Conservation (phyloP, 768 basidiomycete genomes). For the Clitopilus passeckerianus region DNA sequence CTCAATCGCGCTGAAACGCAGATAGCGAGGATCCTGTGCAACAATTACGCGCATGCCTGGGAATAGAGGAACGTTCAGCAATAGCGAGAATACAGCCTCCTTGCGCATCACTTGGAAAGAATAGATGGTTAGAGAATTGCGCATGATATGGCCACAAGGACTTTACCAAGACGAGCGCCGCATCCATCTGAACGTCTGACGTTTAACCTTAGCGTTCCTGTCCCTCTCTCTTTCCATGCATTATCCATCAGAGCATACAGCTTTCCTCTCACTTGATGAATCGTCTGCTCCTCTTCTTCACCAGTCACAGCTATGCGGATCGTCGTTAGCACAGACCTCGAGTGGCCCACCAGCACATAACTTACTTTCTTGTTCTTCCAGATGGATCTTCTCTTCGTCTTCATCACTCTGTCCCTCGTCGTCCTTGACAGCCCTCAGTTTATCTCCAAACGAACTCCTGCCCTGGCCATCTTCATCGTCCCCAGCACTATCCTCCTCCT, state of each 20-base stretch:
- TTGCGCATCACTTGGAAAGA: slow-evolving; percentile 69
- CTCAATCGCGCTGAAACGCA: slow-evolving; percentile 73
- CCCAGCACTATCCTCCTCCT: slow-evolving; percentile 27
- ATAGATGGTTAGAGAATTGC: background rate
- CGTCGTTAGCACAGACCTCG: slow-evolving; percentile 4
- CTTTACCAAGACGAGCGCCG: slow-evolving; percentile 64
- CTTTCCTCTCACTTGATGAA: slow-evolving; percentile 76
- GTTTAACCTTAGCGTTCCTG: slow-evolving; percentile 67
- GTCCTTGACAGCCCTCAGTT: slow-evolving; percentile 56
- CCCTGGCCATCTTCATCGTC: slow-evolving; percentile 44
- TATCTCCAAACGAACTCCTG: slow-evolving; percentile 54
- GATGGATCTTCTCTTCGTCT: slow-evolving; percentile 39
- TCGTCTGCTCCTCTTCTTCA: slow-evolving; percentile 77
- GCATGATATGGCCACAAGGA: background rate
- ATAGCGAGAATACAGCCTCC: slow-evolving; percentile 71
- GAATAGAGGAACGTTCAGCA: slow-evolving; percentile 75
- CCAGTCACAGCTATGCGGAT: slow-evolving; percentile 59
- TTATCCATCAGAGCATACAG: slow-evolving; percentile 55
- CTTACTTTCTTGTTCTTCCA: slow-evolving; percentile 70
- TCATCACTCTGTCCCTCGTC: slow-evolving; percentile 45
- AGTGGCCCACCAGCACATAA: slow-evolving; percentile 4
- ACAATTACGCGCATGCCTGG: slow-evolving; percentile 69
- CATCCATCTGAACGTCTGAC: slow-evolving; percentile 57
- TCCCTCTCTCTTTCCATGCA: slow-evolving; percentile 77
- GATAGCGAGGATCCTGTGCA: slow-evolving; percentile 75